Conservation (phyloP, 1,284 basidiomycete genomes). For the Puccinia triticina region DNA sequence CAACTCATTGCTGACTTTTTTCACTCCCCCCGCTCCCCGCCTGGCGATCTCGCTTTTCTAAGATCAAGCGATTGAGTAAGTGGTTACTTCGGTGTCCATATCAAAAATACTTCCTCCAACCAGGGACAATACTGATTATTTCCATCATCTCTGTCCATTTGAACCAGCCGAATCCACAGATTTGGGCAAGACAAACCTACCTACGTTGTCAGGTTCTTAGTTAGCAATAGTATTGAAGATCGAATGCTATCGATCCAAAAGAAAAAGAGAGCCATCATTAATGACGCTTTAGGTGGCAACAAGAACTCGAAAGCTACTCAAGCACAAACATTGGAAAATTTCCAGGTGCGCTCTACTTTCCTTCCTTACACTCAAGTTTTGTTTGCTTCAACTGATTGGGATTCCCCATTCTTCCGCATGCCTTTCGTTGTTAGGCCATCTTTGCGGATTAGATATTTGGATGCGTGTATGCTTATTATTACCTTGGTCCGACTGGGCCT, state of each 20-base stretch:
- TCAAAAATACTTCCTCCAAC: neutral
- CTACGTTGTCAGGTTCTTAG: slow-evolving; percentile 87
- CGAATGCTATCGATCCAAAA: slow-evolving; percentile 39
- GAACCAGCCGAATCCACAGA: slow-evolving; percentile 64
- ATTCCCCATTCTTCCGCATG: neutral
- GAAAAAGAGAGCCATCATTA: slow-evolving; percentile 35
- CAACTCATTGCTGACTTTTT: neutral
- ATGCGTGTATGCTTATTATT: neutral
- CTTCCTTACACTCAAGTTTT: neutral
- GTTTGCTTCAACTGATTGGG: neutral
- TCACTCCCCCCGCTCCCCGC: neutral
- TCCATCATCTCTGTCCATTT: neutral
- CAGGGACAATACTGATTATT: neutral
- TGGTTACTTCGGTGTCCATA: slow-evolving; percentile 18
- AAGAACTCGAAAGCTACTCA: neutral
- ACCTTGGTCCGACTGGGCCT: neutral
- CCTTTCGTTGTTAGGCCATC: neutral
- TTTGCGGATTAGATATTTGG: slow-evolving; percentile 18
- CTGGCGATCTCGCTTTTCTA: neutral
- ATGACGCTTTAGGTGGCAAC: slow-evolving; percentile 24
- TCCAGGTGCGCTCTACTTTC: slow-evolving; percentile 17
- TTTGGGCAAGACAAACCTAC: slow-evolving; percentile 87
- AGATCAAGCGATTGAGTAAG: slow-evolving; percentile 52
- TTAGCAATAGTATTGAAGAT: slow-evolving; percentile 88
- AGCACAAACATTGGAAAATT: slow-evolving; percentile 30